Percentiles rank a stretch among this genome's conserved stretches.
phyloP scores from a whole-genome alignment of 768 basidiomycete genomes.

The Amanita muscaria region DNA sequence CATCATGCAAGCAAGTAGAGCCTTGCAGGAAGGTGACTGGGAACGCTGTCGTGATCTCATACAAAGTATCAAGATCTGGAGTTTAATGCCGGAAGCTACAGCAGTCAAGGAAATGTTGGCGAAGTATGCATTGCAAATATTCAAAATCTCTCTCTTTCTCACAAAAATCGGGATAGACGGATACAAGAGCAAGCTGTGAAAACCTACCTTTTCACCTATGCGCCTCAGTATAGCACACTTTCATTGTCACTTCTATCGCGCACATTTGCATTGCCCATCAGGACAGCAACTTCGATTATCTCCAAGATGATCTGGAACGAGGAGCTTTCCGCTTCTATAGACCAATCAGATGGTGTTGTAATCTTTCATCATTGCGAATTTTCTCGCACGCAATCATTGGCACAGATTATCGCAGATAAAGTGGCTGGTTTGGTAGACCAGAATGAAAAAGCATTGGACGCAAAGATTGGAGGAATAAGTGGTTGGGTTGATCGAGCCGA shows the following conservation, averaged over 20 bases:
- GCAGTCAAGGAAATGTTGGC: constrained; percentile 92
- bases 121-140: constrained; percentile 43
- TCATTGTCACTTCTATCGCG: constrained; percentile 81
- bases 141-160: not conserved
- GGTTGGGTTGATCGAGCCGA: constrained; percentile 64
- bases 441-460: constrained; percentile 84
- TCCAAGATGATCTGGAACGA: constrained; percentile 99
- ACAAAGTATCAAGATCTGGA: constrained; percentile 97
- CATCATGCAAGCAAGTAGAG: constrained; percentile 98
- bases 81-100: constrained; percentile 82
- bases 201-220: constrained; percentile 97
- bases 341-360: constrained; percentile 83
- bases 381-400: constrained; percentile 82
- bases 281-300: constrained; percentile 81
- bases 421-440: constrained; percentile 80
- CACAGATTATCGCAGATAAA: constrained; percentile 83
- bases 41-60: constrained; percentile 90
- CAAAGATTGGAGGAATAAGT: constrained; percentile 63
- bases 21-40: constrained; percentile 95
- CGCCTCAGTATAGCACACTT: constrained; percentile 85
- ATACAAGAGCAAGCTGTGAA: constrained; percentile 97
- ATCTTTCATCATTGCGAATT: constrained; percentile 91
- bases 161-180: constrained; percentile 57
- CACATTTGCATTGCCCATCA: constrained; percentile 78
- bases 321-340: constrained; percentile 86